Evolutionary conservation across 176 grass and related monocot genomes (phyloP).

Genomic region (Oryza meridionalis): DNA sequence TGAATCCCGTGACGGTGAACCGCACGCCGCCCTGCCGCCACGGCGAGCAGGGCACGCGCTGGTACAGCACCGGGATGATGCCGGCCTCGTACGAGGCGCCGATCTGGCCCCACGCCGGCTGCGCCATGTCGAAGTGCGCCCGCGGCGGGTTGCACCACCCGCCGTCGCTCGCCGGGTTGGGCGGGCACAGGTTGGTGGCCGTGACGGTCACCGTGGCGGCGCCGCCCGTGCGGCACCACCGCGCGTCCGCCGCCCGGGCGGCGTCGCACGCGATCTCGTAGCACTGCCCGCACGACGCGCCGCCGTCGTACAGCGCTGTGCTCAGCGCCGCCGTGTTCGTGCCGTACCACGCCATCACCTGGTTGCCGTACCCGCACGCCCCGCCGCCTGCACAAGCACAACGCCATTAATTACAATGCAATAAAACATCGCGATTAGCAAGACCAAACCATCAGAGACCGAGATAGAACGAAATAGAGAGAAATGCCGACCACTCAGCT

Average conservation of each 20-base stretch:
- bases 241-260: neutral
- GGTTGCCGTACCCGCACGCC: constrained; percentile 83
- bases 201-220: constrained; percentile 57
- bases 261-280: constrained; percentile 67
- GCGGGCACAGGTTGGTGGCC: constrained; percentile 81
- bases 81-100: constrained; percentile 46
- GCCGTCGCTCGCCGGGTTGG: constrained; percentile 58
- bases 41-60: constrained; percentile 52
- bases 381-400: constrained; percentile 53
- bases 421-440: too few species aligned
- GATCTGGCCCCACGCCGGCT: constrained; percentile 37
- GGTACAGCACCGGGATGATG: constrained; percentile 68
- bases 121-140: constrained; percentile 57
- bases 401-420: too few species aligned
- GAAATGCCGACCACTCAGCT: too few species aligned
- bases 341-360: constrained; percentile 53
- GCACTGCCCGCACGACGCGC: constrained; percentile 67
- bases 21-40: constrained; percentile 71
- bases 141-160: constrained; percentile 77
- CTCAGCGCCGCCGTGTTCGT: constrained; percentile 64
- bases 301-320: constrained; percentile 47
- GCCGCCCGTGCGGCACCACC: constrained; percentile 55
- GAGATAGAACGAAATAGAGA: too few species aligned
- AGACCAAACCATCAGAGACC: too few species aligned
- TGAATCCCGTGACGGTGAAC: constrained; percentile 72